Evolutionary conservation across 768 basidiomycete species (phyloP), one percentile per base, ranked within the genome.

Genomic region (Suillus weaverae): DNA sequence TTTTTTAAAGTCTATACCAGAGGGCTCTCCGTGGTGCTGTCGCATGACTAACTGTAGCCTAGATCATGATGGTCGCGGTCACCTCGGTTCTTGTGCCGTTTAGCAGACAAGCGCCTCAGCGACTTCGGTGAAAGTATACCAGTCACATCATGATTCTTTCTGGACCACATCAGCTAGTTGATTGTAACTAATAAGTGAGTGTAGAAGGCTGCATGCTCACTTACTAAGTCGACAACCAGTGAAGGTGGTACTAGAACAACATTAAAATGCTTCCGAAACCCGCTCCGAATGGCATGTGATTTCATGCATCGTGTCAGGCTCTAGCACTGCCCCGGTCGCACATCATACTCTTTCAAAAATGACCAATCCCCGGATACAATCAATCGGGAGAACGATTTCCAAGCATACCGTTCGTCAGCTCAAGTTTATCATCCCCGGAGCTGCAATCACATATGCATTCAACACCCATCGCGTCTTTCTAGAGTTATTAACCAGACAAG

Each of bases 341-440:
- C 50, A 51, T 36, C n/a, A 10, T 16, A 16, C 36, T 38, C 56
- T 16, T 57, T 57, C 36, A 57, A 38, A 38, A 38, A 76, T 77
- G 75, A 30, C 61, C 51, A 59, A 60, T 61, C 62, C 67, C 60
- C 69, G 35, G 50, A 56, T 67, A 55, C 65, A 54, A 6, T 59
- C 67, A n/a, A 50, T 66, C 7, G 56, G 61, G 35, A 46, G 33
- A 22, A 75, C 66, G 36, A 70, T 80, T 51, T 80, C 79, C 39
- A 73, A 78, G 63, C 87, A 92, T 73, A 84, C 86, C 1, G 72
- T 85, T 63, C 82, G 84, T 59, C 91, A 92, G 78, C 83, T 92
- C 71, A 90, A 92, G 72, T 87, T 92, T 62, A 85, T 91, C 54
- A 70, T 92, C 13, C 90, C 91, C n/a, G 91, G 91, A 13, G 86